These are phyloP conservation scores for Dendrocalamus sinicus DNA, from an alignment of 176 grass and related monocot species.

Conservation along the genomic window DNA sequence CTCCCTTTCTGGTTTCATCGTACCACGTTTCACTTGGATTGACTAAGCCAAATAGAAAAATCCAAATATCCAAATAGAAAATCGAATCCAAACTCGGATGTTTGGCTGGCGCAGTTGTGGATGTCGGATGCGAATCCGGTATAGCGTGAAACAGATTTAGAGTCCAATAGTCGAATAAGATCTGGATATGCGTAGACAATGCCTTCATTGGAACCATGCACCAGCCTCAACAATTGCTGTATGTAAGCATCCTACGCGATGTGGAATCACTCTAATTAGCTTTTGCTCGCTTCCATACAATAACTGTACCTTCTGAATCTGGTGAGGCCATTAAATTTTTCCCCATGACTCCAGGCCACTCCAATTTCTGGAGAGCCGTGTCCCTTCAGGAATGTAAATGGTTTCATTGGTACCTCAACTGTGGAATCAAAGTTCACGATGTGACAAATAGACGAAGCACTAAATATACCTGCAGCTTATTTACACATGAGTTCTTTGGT, in stretches of 20 bases:
- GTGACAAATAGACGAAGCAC: not conserved
- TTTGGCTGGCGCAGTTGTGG: too few relatives aligned
- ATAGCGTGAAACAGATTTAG: too few relatives aligned
- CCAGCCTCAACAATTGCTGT: slow-evolving; percentile 21
- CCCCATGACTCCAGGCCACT: slow-evolving; percentile 94
- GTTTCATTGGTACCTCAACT: not conserved
- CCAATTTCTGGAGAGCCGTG: slow-evolving; percentile 85
- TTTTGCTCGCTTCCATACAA: slow-evolving; percentile 92
- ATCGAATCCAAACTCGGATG: too few relatives aligned
- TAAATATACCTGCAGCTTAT: slow-evolving; percentile 84
- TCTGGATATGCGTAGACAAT: not conserved
- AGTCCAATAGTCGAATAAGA: too few relatives aligned
- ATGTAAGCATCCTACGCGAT: slow-evolving; percentile 9
- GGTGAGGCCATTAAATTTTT: slow-evolving; percentile 92
- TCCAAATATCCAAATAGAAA: too few relatives aligned
- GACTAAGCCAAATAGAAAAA: too few relatives aligned
- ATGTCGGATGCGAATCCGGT: too few relatives aligned
- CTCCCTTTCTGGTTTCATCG: too few relatives aligned
- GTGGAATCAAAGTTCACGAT: not conserved
- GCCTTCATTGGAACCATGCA: slow-evolving; percentile 21
- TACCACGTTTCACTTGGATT: too few relatives aligned
- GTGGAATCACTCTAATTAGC: slow-evolving; percentile 27
- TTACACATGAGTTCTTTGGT: slow-evolving; percentile 88
- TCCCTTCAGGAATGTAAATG: slow-evolving; percentile 56
- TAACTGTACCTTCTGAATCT: slow-evolving; percentile 94